Evolutionary conservation across 1,139 yeast species (phyloP), one percentile per base, ranked within the genome.

Genomic region (Candida glucosophila): DNA sequence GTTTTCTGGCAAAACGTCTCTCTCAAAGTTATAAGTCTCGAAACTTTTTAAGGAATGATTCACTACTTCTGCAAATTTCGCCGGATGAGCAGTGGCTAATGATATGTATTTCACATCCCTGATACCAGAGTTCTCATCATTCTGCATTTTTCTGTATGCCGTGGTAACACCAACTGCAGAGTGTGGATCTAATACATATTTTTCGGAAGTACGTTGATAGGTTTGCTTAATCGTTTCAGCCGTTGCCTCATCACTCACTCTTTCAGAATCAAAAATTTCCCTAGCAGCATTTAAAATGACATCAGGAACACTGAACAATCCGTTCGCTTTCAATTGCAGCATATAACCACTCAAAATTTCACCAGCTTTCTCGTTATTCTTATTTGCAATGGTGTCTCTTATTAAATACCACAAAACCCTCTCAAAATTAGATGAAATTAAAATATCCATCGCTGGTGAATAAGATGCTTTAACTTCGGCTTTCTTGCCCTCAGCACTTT

Each of bases 391-490:
- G 34, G 69, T 68, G 41, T 79, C 80, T 50, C 90, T 76, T 14
- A 88, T 82, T 47, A 86, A 72, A 49, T 83, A 86, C 98, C 98
- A 90, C 39, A 90, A 67, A 48, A 88, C 74, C 55, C 99, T 79
- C 64, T 90, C 99, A 48, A 90, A 90, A 55, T 90, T 90, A 17
- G 95, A 82, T 8, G 96, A 86, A 32, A 90, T 85, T 41, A 85
- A 71, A 43, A 90, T 90, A 52, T 90, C 99, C 99, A 90, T 90
- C 18, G 99, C 99, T 36, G 99, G 99, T 2, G 96, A 83, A 41
- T 77, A 64, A 11, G 98, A 88, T 14, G 92, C 85, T 49, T 80
- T 82, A 22, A 88, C 98, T 28, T 73, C 77, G 23, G 67, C 68
- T 19, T 19, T 13, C 17, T 68, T 66, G 17, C 47, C 45, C n/a